phyloP scores from a whole-genome alignment of 495 filamentous ascomycete genomes.

The Thermothielavioides terrestris region DNA sequence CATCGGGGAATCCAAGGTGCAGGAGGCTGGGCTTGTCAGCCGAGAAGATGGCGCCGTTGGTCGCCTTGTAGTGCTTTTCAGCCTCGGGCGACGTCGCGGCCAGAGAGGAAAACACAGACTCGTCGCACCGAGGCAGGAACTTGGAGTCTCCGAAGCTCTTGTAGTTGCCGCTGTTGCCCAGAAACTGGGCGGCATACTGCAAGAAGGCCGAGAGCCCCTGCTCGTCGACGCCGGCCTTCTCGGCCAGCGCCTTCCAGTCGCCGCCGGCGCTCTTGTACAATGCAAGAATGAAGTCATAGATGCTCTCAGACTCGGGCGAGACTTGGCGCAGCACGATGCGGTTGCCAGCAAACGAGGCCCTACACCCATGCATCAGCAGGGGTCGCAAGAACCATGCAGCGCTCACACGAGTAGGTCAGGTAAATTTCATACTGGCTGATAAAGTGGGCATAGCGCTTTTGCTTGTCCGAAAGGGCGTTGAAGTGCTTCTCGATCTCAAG shows the following conservation, averaged over 20 bases:
- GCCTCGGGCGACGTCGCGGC: conserved; percentile 53
- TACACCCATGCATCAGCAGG: conserved; percentile 26
- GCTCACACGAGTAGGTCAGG: too few species aligned
- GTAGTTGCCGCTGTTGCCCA: conserved; percentile 91
- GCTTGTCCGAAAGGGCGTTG: conserved; percentile 62
- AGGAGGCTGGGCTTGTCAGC: conserved; percentile 57
- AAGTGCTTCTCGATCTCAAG: conserved; percentile 88
- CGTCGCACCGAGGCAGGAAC: conserved; percentile 72
- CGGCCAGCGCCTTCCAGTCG: conserved; percentile 65
- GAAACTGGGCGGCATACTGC: conserved; percentile 78
- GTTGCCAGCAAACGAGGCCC: conserved; percentile 76
- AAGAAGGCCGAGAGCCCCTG: conserved; percentile 68
- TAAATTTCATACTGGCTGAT: conserved; percentile 66
- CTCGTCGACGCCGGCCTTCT: conserved; percentile 59
- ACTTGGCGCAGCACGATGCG: conserved; percentile 81
- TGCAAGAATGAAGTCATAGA: conserved; percentile 83
- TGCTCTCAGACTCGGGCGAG: conserved; percentile 80
- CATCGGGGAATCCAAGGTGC: conserved; percentile 76
- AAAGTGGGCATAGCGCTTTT: conserved; percentile 87
- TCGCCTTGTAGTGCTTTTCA: conserved; percentile 56
- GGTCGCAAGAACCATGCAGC: neutral
- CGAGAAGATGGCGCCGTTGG: conserved; percentile 67
- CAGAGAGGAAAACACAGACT: conserved; percentile 61
- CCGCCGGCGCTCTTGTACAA: conserved; percentile 66
- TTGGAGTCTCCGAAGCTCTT: conserved; percentile 94